Evolutionary conservation across 2,329 filamentous ascomycete genomes (phyloP).

Genomic region (Penicillium italicum): DNA sequence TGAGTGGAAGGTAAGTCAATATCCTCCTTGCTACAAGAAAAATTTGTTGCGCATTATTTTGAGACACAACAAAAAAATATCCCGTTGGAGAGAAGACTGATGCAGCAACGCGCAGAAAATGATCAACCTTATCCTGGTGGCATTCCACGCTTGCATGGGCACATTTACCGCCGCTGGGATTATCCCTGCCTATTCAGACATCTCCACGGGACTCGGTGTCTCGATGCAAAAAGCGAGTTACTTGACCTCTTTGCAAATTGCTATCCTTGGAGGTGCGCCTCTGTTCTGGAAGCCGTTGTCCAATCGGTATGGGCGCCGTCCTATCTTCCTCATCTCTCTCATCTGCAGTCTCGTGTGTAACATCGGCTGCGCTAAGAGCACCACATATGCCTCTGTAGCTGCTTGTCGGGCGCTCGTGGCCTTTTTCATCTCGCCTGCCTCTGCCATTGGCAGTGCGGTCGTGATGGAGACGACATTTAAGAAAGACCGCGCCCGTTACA

Average conservation of each 20-base stretch:
- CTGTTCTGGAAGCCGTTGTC: conserved; percentile 57
- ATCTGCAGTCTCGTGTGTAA: conserved; percentile 52
- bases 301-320: conserved; percentile 52
- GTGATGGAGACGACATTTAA: conserved; percentile 59
- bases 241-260: conserved; percentile 55
- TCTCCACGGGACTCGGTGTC: conserved; percentile 50
- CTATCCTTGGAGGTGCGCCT: conserved; percentile 51
- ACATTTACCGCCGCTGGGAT: conserved; percentile 56
- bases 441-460: conserved; percentile 54
- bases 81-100: not conserved
- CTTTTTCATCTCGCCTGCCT: conserved; percentile 56
- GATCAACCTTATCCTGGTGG: conserved; percentile 54
- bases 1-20: conserved; percentile 45
- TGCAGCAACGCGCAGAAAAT: conserved; percentile 45
- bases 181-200: conserved; percentile 54
- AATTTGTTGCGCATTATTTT: not conserved
- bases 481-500: conserved; percentile 52
- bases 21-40: not conserved
- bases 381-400: conserved; percentile 49
- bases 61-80: not conserved
- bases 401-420: conserved; percentile 52
- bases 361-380: conserved; percentile 52
- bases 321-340: conserved; percentile 53
- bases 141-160: conserved; percentile 57
- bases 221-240: conserved; percentile 51